Evolutionary conservation across 805 yeast species (phyloP).

Genomic region (Helenozyma rhizophorensis): DNA sequence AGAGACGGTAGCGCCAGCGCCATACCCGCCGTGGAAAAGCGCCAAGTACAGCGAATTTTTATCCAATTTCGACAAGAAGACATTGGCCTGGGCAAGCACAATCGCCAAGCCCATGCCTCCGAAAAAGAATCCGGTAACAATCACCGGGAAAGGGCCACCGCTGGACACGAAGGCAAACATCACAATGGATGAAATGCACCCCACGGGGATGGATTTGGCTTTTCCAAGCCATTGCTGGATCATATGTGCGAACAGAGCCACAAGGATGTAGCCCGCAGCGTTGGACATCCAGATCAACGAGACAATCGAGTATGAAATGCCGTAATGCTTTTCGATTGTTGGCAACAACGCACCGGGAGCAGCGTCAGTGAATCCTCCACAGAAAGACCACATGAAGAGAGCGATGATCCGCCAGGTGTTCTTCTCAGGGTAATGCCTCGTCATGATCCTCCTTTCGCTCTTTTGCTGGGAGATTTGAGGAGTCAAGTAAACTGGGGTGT

Average conservation of each 20-base stretch:
- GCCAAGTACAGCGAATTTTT: constrained; percentile 18
- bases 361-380: constrained; percentile 17
- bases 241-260: constrained; percentile 15
- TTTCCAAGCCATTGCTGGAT: constrained; percentile 16
- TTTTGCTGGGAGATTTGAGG: constrained; percentile 6
- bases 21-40: constrained; percentile 21
- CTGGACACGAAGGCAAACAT: constrained; percentile 16
- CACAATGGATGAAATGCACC: constrained; percentile 9
- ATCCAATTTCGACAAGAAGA: constrained; percentile 19
- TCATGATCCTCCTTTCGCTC: constrained; percentile 10
- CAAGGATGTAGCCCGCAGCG: constrained; percentile 16
- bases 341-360: constrained; percentile 22
- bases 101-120: constrained; percentile 21
- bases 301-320: constrained; percentile 15
- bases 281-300: constrained; percentile 21
- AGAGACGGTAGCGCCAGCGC: constrained; percentile 22
- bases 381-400: constrained; percentile 15
- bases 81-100: constrained; percentile 18
- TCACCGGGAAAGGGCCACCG: constrained; percentile 19
- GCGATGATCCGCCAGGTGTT: constrained; percentile 15
- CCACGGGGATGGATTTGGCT: constrained; percentile 13
- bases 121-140: constrained; percentile 20
- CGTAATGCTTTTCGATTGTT: constrained; percentile 17
- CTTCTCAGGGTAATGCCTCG: constrained; percentile 13
- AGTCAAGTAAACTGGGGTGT: constrained; percentile 2